Evolutionary conservation across 2,329 filamentous ascomycete species (phyloP), one percentile per base, ranked within the genome.

Genomic region (Penicillium sp.): DNA sequence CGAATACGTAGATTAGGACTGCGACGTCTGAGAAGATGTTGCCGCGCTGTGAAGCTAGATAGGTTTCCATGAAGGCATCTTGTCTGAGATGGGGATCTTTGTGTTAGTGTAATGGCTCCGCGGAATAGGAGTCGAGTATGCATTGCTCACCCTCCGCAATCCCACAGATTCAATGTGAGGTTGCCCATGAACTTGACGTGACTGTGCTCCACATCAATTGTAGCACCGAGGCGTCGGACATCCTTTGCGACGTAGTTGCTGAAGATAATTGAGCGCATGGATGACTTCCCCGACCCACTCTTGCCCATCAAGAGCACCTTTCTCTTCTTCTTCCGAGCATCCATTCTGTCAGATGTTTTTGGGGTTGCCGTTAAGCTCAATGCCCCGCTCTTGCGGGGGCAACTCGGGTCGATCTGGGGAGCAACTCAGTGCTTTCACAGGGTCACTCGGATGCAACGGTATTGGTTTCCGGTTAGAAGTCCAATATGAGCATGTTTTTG

Each of bases 171-270:
- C 68, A 99, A 84, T 54, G 94, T 97, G 53, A 99, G 82, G 75
- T 97, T 97, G 53, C 94, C 94, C 79, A 99, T 90, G 79, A 99
- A 99, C 76, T 96, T 96, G 77, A 97, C 94, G 78, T 97, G 94
- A 62, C 92, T 97, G 70, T 97, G 90, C 77, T 99, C 94, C 60
- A 99, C 94, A 73, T 99, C 94, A 73, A 99, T 97, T 13, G 94
- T 99, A 1, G 94, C 94, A 65, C 94, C 94, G 56, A 99, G 81
- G 58, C 94, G 83, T 40, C 94, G 85, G 7, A 96, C 96, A 75
- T 99, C 94, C 72, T 95, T 92, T 56, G 94, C 94, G 64, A 97
- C 93, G 75, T 97, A 97, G 77, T 97, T 97, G 81, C 91, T 96
- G 78, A 99, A 99, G 74, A 99, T 97, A 72, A 99, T 97, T 71